phyloP scores from a whole-genome alignment of 2,329 filamentous ascomycete species.

The Cladorrhinum sp. region DNA sequence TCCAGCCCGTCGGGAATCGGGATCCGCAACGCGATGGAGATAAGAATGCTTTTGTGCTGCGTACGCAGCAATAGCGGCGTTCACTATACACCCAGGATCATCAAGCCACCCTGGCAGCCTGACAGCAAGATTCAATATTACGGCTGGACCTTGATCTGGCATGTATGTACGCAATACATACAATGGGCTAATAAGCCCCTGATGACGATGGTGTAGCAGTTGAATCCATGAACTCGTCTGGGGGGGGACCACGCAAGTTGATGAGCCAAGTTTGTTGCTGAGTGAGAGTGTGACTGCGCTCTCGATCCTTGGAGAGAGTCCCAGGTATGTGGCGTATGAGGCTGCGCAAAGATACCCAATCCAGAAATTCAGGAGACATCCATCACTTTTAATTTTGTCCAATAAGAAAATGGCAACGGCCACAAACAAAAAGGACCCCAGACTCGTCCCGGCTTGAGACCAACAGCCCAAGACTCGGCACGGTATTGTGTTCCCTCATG shows the following conservation, averaged over 20 bases:
- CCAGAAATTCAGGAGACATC: not conserved
- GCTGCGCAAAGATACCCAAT: not conserved
- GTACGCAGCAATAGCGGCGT: not conserved
- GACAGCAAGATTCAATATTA: not conserved
- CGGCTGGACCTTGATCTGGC: not conserved
- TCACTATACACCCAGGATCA: conserved; percentile 3
- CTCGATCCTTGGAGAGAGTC: not conserved
- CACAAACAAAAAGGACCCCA: not conserved
- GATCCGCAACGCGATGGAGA: conserved; percentile 7
- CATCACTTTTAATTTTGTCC: not conserved
- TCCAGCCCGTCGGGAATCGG: conserved; percentile 9
- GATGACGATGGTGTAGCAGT: not conserved
- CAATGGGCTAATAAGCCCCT: not conserved
- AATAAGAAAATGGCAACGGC: not conserved
- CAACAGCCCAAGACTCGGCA: conserved; percentile 6
- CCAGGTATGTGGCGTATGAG: not conserved
- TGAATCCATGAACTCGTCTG: not conserved
- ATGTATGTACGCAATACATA: not conserved
- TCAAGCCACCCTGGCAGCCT: not conserved
- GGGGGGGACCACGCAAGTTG: not conserved
- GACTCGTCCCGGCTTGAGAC: not conserved
- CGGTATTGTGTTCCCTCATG: conserved; percentile 15
- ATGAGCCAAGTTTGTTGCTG: not conserved
- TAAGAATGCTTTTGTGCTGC: not conserved
- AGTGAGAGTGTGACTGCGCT: not conserved